phyloP scores from a whole-genome alignment of 345 rosid species.

The Nasturtium officinale region DNA sequence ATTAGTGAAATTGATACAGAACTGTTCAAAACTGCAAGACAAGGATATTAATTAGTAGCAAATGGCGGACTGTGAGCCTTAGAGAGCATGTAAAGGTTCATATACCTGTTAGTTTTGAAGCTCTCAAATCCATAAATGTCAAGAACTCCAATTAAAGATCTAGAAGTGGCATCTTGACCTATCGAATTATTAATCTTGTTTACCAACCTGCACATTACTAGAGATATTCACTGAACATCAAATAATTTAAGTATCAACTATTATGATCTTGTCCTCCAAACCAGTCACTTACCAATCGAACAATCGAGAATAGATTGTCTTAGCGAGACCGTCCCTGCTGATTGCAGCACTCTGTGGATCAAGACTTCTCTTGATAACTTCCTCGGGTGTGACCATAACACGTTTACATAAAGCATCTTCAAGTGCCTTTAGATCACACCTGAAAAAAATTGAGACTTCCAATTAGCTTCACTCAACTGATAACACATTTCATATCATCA shows the following conservation, averaged over 20 bases:
- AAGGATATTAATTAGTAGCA: conserved; percentile 34
- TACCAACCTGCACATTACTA: conserved; percentile 70
- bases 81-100: neutral
- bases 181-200: conserved; percentile 80
- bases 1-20: conserved; percentile 92
- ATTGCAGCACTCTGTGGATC: conserved; percentile 85
- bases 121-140: conserved; percentile 97
- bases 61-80: neutral
- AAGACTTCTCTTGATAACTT: conserved; percentile 84
- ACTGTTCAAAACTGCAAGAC: conserved; percentile 84
- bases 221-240: conserved; percentile 27
- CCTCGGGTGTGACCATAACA: conserved; percentile 97
- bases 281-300: conserved; percentile 75
- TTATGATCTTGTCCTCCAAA: neutral
- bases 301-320: conserved; percentile 83
- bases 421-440: conserved; percentile 75
- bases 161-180: conserved; percentile 88
- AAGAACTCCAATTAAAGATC: conserved; percentile 84
- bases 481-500: conserved; percentile 6
- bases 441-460: conserved; percentile 37
- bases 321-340: conserved; percentile 91
- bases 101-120: conserved; percentile 82
- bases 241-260: conserved; percentile 7
- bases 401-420: conserved; percentile 97
- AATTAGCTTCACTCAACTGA: conserved; percentile 11